Percentiles rank a stretch among this genome's conserved stretches.
phyloP scores from a whole-genome alignment of 768 basidiomycete species.

The Chalciporus pseudorubinellus region DNA sequence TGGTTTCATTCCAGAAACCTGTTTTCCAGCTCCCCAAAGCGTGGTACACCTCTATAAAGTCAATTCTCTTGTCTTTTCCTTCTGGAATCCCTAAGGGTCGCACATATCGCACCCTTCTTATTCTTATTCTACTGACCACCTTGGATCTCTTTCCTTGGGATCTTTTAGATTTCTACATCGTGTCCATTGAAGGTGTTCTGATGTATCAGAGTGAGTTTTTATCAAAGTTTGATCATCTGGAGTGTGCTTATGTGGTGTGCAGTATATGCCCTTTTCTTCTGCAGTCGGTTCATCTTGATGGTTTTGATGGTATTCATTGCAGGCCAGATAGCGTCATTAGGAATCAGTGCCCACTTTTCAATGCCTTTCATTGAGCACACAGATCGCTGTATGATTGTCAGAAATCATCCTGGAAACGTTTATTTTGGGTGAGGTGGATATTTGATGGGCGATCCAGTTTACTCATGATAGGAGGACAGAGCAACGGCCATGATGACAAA shows the following conservation, averaged over 20 bases:
- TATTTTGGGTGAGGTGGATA: slow-evolving; percentile 17
- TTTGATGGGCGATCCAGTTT: background rate
- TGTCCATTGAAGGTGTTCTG: slow-evolving; percentile 9
- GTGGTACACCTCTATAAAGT: too few relatives aligned
- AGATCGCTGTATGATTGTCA: slow-evolving; percentile 13
- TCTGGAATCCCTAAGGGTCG: too few relatives aligned
- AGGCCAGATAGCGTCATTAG: slow-evolving; percentile 19
- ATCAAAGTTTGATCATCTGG: background rate
- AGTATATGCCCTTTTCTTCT: slow-evolving; percentile 22
- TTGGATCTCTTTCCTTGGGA: too few relatives aligned
- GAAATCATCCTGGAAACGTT: slow-evolving; percentile 7
- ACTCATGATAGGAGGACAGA: background rate
- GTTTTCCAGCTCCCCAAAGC: too few relatives aligned
- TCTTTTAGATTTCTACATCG: too few relatives aligned
- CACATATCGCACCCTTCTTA: too few relatives aligned
- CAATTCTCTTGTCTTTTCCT: too few relatives aligned
- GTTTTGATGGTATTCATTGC: slow-evolving; percentile 4
- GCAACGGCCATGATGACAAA: slow-evolving; percentile 16
- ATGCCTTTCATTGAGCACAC: slow-evolving; percentile 7
- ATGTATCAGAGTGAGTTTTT: slow-evolving; percentile 16
- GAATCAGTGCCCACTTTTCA: slow-evolving; percentile 8
- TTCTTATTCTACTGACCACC: too few relatives aligned
- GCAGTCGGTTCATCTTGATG: slow-evolving; percentile 3
- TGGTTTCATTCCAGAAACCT: too few relatives aligned
- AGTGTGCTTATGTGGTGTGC: background rate